Evolutionary conservation across 2,329 filamentous ascomycete species (phyloP).

Genomic region (Alternaria sp.): DNA sequence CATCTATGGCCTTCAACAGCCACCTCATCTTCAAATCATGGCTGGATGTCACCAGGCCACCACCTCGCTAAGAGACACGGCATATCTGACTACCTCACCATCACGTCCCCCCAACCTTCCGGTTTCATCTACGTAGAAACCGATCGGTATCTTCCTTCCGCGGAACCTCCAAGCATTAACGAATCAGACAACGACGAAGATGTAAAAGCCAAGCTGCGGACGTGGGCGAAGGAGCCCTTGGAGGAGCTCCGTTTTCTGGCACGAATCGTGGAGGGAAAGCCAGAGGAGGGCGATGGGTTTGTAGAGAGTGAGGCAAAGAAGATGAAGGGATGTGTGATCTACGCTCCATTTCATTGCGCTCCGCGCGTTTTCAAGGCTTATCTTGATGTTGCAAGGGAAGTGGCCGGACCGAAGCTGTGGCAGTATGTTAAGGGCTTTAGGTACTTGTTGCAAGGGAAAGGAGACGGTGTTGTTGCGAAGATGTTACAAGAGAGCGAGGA

Average conservation of each 20-base stretch:
- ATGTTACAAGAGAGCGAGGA: constrained; percentile 59
- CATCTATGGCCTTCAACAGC: constrained; percentile 80
- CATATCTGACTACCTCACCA: constrained; percentile 65
- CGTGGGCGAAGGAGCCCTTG: constrained; percentile 73
- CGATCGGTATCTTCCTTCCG: constrained; percentile 63
- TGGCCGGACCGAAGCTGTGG: constrained; percentile 70
- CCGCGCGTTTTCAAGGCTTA: constrained; percentile 69
- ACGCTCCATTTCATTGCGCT: constrained; percentile 81
- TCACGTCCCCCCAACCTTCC: constrained; percentile 17
- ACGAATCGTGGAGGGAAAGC: constrained; percentile 69
- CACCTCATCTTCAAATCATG: constrained; percentile 67
- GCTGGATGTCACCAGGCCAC: constrained; percentile 68
- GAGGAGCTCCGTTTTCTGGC: constrained; percentile 75
- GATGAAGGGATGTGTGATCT: constrained; percentile 76
- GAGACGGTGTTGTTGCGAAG: constrained; percentile 48
- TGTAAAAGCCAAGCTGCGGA: constrained; percentile 36
- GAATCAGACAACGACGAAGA: constrained; percentile 6
- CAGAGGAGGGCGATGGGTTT: constrained; percentile 68
- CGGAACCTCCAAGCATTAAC: constrained; percentile 7
- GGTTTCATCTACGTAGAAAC: constrained; percentile 87
- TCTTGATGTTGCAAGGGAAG: constrained; percentile 66
- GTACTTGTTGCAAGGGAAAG: constrained; percentile 75
- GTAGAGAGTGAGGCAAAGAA: constrained; percentile 57
- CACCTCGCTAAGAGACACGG: constrained; percentile 71
- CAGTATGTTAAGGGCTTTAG: constrained; percentile 77